Evolutionary conservation across 23 red algal species (phyloP).

Genomic region (Cyanidioschyzon merolae): DNA sequence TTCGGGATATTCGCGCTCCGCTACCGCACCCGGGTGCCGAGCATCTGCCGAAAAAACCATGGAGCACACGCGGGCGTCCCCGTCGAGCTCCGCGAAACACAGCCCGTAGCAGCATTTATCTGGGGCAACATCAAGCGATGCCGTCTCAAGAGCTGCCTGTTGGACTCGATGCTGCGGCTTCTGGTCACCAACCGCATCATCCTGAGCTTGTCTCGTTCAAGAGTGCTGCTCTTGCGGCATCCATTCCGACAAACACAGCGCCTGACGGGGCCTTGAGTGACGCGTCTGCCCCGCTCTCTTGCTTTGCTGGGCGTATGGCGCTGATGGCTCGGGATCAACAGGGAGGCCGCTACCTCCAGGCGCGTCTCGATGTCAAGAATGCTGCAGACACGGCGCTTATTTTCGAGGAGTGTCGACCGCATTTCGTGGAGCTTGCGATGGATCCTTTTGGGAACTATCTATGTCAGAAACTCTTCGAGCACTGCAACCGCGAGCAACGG

Average conservation of each 20-base stretch:
- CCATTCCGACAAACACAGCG: not conserved
- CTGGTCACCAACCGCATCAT: no score
- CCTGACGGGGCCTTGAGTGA: not conserved
- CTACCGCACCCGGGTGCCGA: not conserved
- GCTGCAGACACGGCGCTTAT: slow-evolving; percentile 45
- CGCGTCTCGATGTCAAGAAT: slow-evolving; percentile 64
- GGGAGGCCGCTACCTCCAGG: slow-evolving; percentile 79
- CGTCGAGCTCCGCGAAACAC: not conserved
- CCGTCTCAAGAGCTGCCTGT: no score
- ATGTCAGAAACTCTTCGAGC: slow-evolving; percentile 93
- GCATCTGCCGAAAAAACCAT: not conserved
- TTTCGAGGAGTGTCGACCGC: slow-evolving; percentile 78
- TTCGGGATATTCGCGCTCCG: not conserved
- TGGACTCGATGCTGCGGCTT: no score
- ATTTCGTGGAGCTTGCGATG: slow-evolving; percentile 73
- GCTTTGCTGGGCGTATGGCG: slow-evolving; percentile 35
- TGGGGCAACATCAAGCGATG: no score
- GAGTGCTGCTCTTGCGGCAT: not conserved
- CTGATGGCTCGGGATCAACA: slow-evolving; percentile 90
- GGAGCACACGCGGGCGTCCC: not conserved
- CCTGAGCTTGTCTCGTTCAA: no score
- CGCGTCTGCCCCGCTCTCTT: not conserved
- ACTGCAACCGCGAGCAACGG: slow-evolving; percentile 68
- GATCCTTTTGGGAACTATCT: slow-evolving; percentile 98
- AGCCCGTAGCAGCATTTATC: not conserved